phyloP scores from a whole-genome alignment of 1,139 yeast genomes.

The Sugiyamaella paludigena region DNA sequence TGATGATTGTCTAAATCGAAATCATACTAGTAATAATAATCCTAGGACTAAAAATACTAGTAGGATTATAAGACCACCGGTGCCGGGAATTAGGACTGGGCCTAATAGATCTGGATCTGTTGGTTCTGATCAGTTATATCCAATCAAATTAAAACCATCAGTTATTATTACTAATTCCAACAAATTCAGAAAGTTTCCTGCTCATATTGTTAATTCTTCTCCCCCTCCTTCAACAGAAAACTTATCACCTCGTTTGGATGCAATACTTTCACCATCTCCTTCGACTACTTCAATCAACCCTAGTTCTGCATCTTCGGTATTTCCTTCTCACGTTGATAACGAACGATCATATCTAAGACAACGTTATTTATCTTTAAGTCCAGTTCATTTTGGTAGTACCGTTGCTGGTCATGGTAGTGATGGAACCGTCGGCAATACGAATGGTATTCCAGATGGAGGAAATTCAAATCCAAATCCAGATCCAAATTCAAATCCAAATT shows the following conservation, averaged over 20 bases:
- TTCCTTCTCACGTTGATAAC: constrained; percentile 2
- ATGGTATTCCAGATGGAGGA: too few relatives aligned
- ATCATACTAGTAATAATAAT: too few relatives aligned
- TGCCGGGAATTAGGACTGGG: too few relatives aligned
- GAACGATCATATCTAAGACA: constrained; percentile 8
- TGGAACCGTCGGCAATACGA: too few relatives aligned
- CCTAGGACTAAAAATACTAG: too few relatives aligned
- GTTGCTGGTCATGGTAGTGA: neutral
- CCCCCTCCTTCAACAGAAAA: too few relatives aligned
- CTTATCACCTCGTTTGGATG: constrained; percentile 6
- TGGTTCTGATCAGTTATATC: too few relatives aligned
- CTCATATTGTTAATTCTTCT: too few relatives aligned
- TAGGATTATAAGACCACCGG: too few relatives aligned
- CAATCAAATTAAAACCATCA: neutral
- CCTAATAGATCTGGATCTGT: neutral
- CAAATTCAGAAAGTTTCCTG: neutral
- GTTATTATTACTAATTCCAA: neutral
- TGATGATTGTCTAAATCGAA: too few relatives aligned
- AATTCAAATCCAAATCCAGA: too few relatives aligned
- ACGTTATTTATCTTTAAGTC: constrained; percentile 7
- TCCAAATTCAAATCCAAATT: too few relatives aligned
- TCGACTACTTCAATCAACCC: constrained; percentile 16
- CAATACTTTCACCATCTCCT: constrained; percentile 15
- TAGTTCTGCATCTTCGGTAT: constrained; percentile 13
- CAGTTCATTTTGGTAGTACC: constrained; percentile 2